Conservation (phyloP, 1,139 yeast genomes). For the Pneumocystis wakefieldiae region DNA sequence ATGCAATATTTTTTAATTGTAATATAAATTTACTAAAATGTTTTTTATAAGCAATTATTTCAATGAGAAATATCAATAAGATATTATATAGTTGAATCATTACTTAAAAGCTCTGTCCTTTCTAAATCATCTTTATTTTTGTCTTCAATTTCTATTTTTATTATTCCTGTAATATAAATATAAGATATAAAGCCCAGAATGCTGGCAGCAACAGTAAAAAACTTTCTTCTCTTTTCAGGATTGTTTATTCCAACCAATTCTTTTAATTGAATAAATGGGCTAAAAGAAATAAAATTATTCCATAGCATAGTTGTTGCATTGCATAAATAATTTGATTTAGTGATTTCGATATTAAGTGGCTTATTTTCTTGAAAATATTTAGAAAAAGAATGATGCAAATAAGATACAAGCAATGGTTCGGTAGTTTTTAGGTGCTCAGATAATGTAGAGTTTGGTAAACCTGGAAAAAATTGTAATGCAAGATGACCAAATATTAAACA, state of each 20-base stretch:
- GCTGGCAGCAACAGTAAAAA: background rate
- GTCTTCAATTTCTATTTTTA: background rate
- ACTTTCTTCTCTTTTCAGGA: background rate
- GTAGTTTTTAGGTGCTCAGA: background rate
- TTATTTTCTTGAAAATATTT: background rate
- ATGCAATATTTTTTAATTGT: too few species aligned
- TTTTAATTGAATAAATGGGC: background rate
- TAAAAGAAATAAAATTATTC: background rate
- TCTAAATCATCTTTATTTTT: background rate
- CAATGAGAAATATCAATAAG: background rate
- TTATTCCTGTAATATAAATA: background rate
- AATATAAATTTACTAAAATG: background rate
- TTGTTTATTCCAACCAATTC: background rate
- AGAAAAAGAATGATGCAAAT: background rate
- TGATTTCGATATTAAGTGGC: background rate
- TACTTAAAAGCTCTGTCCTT: background rate
- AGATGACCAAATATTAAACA: constrained; percentile 8
- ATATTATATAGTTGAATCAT: background rate
- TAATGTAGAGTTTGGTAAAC: constrained; percentile 16
- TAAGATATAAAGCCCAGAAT: background rate
- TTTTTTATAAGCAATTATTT: background rate
- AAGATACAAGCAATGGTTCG: background rate
- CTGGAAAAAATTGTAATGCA: constrained; percentile 11
- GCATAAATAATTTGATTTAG: background rate
- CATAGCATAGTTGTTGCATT: background rate